Conservation (phyloP, 495 filamentous ascomycete genomes). For the Podospora tetraspora region DNA sequence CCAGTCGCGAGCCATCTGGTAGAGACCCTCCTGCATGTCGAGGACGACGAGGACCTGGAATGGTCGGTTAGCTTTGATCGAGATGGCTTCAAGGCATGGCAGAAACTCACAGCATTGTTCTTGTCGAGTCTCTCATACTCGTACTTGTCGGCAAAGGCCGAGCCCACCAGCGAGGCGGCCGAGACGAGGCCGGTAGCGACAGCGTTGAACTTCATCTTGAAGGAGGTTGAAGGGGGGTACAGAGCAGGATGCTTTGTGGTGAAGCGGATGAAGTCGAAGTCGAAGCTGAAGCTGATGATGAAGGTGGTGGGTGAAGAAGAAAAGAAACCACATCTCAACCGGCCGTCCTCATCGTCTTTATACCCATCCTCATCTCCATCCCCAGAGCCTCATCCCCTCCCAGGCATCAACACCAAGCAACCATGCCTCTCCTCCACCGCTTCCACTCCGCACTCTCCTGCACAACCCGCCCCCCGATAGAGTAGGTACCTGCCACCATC, state of each 20-base stretch:
- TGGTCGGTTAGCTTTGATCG: not conserved
- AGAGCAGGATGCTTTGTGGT: too few relatives aligned
- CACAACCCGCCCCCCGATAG: not conserved
- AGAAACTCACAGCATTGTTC: conserved; percentile 20
- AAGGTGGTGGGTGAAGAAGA: not conserved
- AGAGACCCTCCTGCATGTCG: conserved; percentile 69
- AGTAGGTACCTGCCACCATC: not conserved
- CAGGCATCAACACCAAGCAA: not conserved
- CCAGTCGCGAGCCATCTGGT: conserved; percentile 59
- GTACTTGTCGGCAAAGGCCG: conserved; percentile 12
- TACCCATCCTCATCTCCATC: not conserved
- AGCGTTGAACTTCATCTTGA: conserved; percentile 14
- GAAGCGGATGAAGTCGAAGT: not conserved
- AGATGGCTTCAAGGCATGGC: not conserved
- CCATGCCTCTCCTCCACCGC: too few relatives aligned
- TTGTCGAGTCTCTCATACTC: conserved; percentile 24
- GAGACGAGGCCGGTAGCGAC: conserved; percentile 12
- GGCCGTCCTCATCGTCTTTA: not conserved
- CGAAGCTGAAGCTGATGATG: not conserved
- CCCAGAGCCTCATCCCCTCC: not conserved
- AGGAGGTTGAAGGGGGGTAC: too few relatives aligned
- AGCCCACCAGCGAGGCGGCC: conserved; percentile 17
- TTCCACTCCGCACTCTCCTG: not conserved
- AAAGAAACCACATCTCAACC: not conserved
- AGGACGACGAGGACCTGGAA: conserved; percentile 57